phyloP scores from a whole-genome alignment of 2,329 filamentous ascomycete species.

The Pestalotiopsis sp. region DNA sequence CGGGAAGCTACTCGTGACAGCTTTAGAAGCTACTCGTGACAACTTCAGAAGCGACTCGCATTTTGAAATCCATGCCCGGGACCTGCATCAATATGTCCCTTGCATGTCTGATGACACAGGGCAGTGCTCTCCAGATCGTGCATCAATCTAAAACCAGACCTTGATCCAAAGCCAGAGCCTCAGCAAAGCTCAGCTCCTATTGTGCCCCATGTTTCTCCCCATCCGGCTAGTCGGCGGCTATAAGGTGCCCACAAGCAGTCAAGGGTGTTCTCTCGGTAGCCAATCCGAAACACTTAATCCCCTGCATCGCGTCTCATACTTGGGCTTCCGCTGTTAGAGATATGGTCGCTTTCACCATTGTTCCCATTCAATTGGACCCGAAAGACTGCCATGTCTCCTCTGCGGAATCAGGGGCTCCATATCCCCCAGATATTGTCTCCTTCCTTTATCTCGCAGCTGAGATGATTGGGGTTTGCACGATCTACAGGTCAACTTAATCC shows the following conservation, averaged over 20 bases:
- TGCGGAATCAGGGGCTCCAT: background rate
- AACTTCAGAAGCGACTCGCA: background rate
- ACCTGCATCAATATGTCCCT: background rate
- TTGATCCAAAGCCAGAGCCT: background rate
- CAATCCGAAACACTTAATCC: slow-evolving; percentile 14
- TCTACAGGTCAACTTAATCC: background rate
- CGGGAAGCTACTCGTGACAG: background rate
- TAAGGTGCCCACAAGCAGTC: background rate
- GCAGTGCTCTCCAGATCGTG: background rate
- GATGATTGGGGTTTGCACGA: background rate
- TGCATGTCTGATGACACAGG: background rate
- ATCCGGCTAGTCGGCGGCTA: background rate
- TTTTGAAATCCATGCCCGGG: background rate
- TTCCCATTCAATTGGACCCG: slow-evolving; percentile 2
- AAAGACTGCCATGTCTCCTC: background rate
- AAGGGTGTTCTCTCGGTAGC: background rate
- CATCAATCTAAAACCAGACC: slow-evolving; percentile 3
- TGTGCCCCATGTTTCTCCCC: background rate
- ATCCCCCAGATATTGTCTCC: background rate
- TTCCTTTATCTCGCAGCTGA: background rate
- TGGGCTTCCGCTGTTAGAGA: slow-evolving; percentile 12
- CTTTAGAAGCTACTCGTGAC: background rate
- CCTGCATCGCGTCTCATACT: slow-evolving; percentile 14
- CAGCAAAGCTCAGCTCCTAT: background rate
- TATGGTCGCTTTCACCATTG: background rate